Evolutionary conservation across 495 filamentous ascomycete species (phyloP), one percentile per base, ranked within the genome.

Genomic region (Umbilicaria muhlenbergii): DNA sequence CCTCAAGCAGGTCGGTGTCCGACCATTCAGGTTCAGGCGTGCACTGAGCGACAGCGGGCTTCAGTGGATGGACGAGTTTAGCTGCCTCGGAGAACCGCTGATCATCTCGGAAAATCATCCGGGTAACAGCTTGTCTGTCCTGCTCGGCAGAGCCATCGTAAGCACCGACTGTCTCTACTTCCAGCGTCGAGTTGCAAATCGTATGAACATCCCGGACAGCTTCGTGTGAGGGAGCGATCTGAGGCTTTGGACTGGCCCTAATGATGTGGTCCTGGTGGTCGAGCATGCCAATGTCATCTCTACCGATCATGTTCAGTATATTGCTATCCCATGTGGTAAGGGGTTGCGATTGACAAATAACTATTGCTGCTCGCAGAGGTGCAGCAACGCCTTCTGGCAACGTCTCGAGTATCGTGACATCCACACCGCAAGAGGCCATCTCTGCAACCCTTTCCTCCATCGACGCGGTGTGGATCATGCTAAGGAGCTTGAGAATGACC

Each of bases 71-170:
- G 6, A 99, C 65, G 38, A 99, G 63, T 44, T 67, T 72, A 34
- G 73, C 72, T 2, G 86, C 89, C 58, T 96, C 91, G 18, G 79
- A 65, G 41, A 92, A 80, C 15, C 91, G 80, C 43, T 81, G 77
- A 51, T 99, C 91, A 41, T 96, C 86, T 40, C 78, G 79, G 67
- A 94, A 99, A 41, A 96, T 78, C 12, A 89, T 63, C 36, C 78
- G 73, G 12, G 88, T 86, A 10, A 96, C 73, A 1, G 77, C 73
- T 54, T 85, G 78, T 13, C 86, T 73, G 52, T 94, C 88, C 28
- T 77, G 74, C 52, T 87, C 87, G 12, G 78, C 72, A 42, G 76
- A 73, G 6, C 68, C 72, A 52, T 81, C 77, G 49, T 77, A 80
- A 1, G 74, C 69, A 34, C 71, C 73, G 39, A 71, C 67, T 5